phyloP scores from a whole-genome alignment of 768 basidiomycete genomes.

The Psilocybe cubensis region DNA sequence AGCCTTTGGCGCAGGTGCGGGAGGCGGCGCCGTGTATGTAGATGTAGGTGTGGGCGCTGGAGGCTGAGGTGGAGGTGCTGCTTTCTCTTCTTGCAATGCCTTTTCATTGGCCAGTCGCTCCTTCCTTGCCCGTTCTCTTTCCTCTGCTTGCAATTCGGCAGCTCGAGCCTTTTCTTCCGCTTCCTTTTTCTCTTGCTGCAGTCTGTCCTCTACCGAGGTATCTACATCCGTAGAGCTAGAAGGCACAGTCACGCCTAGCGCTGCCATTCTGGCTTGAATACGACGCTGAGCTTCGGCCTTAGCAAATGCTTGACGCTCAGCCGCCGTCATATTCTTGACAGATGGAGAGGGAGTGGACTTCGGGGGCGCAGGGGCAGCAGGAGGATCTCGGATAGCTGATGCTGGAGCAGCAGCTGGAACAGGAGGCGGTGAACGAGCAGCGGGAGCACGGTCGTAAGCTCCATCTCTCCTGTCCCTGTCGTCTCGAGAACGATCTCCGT shows the following conservation, averaged over 20 bases:
- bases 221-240: constrained; percentile 61
- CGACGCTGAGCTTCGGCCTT: constrained; percentile 80
- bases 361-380: constrained; percentile 52
- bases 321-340: constrained; percentile 81
- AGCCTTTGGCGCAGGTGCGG: constrained; percentile 34
- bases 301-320: constrained; percentile 79
- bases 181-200: constrained; percentile 86
- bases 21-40: constrained; percentile 40
- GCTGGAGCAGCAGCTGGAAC: constrained; percentile 56
- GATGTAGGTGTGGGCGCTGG: constrained; percentile 35
- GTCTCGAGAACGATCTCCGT: constrained; percentile 25
- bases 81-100: constrained; percentile 54
- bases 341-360: constrained; percentile 60
- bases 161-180: constrained; percentile 82
- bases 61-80: constrained; percentile 30
- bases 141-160: constrained; percentile 83
- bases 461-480: constrained; percentile 27
- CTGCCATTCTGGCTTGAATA: constrained; percentile 83
- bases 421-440: constrained; percentile 54
- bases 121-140: constrained; percentile 71
- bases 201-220: constrained; percentile 80
- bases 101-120: constrained; percentile 80
- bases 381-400: constrained; percentile 41
- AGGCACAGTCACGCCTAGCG: constrained; percentile 71
- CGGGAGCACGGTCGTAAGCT: constrained; percentile 49